Evolutionary conservation across 176 grass and related monocot genomes (phyloP).

Genomic region (Ensete glaucum): DNA sequence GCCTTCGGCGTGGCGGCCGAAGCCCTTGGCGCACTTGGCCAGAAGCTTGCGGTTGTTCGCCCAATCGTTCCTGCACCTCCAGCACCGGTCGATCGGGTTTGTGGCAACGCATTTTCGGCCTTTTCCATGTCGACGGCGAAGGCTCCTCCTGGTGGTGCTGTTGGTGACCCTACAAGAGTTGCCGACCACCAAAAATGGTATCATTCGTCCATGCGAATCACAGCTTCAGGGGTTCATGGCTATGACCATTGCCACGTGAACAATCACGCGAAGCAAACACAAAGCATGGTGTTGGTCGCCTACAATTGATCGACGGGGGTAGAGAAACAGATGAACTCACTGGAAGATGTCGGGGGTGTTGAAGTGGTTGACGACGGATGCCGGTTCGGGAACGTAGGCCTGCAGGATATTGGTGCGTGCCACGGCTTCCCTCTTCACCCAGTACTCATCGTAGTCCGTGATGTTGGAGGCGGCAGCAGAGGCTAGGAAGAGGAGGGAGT

Average conservation of each 20-base stretch:
- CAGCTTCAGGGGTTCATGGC: not conserved
- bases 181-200: conserved; percentile 1
- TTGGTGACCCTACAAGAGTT: not conserved
- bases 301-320: no score
- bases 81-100: conserved; percentile 69
- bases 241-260: no score
- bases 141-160: conserved; percentile 21
- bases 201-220: not conserved
- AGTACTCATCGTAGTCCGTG: conserved; percentile 38
- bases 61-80: conserved; percentile 61
- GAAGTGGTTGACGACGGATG: conserved; percentile 31
- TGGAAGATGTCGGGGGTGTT: conserved; percentile 19
- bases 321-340: no score
- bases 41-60: conserved; percentile 37
- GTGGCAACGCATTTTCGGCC: conserved; percentile 42
- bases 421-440: conserved; percentile 32
- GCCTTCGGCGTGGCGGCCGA: conserved; percentile 28
- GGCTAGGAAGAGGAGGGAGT: conserved; percentile 20
- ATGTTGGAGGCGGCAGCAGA: conserved; percentile 5
- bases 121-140: not conserved
- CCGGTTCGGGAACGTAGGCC: conserved; percentile 31
- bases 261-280: no score
- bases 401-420: conserved; percentile 12
- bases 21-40: conserved; percentile 35
- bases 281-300: no score